Percentiles rank a stretch among this genome's conserved stretches.
These are phyloP conservation scores for Lasiosphaeris hirsuta DNA, from an alignment of 495 filamentous ascomycete species.

Conservation along the genomic window DNA sequence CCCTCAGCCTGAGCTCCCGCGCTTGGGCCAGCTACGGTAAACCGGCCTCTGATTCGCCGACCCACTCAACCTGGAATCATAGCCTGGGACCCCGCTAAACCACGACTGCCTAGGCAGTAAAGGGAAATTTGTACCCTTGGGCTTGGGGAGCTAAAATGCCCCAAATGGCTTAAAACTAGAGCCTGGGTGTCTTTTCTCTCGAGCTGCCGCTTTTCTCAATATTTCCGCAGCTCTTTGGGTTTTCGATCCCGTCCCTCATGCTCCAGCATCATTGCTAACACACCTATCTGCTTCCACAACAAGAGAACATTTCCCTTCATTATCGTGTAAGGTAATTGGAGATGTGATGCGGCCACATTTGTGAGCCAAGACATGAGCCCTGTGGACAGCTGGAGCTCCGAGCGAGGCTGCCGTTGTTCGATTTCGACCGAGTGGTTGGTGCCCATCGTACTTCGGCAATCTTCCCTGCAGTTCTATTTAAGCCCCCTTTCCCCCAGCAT, in stretches of 20 bases:
- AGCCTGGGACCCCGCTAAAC: background rate
- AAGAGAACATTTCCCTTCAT: too few relatives aligned
- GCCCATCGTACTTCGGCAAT: background rate
- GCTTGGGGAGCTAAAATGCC: background rate
- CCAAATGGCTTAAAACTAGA: background rate
- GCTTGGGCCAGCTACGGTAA: constrained; percentile 28
- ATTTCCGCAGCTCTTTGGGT: too few relatives aligned
- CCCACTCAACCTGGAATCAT: background rate
- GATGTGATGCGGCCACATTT: background rate
- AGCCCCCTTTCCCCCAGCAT: background rate
- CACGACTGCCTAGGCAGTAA: background rate
- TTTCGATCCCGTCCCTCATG: too few relatives aligned
- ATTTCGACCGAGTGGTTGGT: background rate
- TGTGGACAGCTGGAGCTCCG: background rate
- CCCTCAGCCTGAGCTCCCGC: constrained; percentile 18
- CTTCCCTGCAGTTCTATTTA: background rate
- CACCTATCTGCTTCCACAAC: too few relatives aligned
- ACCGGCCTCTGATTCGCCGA: constrained; percentile 13
- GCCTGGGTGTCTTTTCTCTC: background rate
- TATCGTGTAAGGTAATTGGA: background rate
- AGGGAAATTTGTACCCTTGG: background rate
- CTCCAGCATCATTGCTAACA: too few relatives aligned
- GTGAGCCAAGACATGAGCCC: background rate
- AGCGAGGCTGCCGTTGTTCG: too few relatives aligned
- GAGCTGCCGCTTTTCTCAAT: too few relatives aligned